A percentile compares a stretch with the other conserved stretches of the same genome.
Evolutionary conservation across 371 early-diverging fungal genomes (phyloP).

Genomic region (Apophysomyces elegans): DNA sequence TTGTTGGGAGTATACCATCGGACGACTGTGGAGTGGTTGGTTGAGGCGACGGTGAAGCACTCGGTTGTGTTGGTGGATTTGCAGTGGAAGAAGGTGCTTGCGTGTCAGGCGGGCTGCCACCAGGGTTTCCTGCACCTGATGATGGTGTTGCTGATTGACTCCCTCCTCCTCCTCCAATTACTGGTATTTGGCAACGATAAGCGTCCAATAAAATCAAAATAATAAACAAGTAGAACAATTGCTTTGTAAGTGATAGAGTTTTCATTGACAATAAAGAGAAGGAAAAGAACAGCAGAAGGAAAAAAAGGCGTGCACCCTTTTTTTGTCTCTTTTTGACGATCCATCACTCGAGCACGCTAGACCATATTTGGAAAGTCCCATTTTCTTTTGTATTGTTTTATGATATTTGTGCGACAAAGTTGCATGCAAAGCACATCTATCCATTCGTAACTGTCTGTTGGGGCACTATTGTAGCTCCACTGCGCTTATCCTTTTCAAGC

Average conservation of each 20-base stretch:
- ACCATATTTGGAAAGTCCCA: constrained; percentile 5
- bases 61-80: not conserved
- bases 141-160: not conserved
- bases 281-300: not conserved
- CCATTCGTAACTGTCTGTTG: not conserved
- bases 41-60: not conserved
- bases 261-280: not conserved
- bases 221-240: not conserved
- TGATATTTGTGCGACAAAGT: not conserved
- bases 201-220: not conserved
- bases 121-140: not conserved
- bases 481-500: not conserved
- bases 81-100: not conserved
- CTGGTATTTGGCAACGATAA: not conserved
- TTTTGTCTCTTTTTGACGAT: constrained; percentile 7
- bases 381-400: not conserved
- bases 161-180: constrained; percentile 1
- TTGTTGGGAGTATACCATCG: no score
- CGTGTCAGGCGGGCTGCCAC: not conserved
- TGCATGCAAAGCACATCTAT: not conserved
- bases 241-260: not conserved
- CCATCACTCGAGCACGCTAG: constrained; percentile 4
- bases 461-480: not conserved
- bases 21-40: no score
- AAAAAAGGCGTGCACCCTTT: constrained; percentile 2